phyloP scores from a whole-genome alignment of 495 filamentous ascomycete species.

The Hyphodiscus hymeniophilus region DNA sequence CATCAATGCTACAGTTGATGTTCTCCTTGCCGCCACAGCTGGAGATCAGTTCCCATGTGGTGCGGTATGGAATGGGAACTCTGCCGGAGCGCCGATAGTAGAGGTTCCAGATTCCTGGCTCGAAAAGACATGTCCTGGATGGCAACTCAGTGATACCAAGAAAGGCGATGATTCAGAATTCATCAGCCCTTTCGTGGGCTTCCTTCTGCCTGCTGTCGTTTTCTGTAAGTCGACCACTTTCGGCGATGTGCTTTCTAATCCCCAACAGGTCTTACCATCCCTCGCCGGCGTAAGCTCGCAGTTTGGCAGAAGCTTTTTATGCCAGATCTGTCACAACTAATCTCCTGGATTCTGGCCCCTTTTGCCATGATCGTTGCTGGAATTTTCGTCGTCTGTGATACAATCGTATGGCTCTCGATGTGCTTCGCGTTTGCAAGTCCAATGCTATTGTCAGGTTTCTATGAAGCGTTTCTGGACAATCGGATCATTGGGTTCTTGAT shows the following conservation, averaged over 20 bases:
- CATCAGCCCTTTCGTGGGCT: constrained; percentile 19
- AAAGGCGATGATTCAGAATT: constrained; percentile 11
- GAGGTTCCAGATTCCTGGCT: constrained; percentile 16
- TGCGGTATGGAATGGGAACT: constrained; percentile 25
- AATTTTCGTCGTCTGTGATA: constrained; percentile 20
- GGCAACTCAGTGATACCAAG: constrained; percentile 9
- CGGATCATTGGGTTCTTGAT: constrained; percentile 18
- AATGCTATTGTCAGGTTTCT: constrained; percentile 32
- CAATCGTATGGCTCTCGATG: constrained; percentile 13
- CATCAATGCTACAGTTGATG: constrained; percentile 1
- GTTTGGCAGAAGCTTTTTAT: constrained; percentile 4
- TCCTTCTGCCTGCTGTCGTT: constrained; percentile 22
- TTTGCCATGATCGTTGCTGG: constrained; percentile 20
- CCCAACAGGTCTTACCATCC: constrained; percentile 17
- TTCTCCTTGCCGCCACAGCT: background rate
- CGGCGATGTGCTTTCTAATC: background rate
- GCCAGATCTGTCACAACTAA: background rate
- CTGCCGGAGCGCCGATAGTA: constrained; percentile 24
- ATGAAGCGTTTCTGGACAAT: constrained; percentile 31
- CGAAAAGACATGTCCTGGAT: constrained; percentile 18
- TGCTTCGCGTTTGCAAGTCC: constrained; percentile 32
- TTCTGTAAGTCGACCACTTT: constrained; percentile 11
- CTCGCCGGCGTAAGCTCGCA: constrained; percentile 6
- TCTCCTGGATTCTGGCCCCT: constrained; percentile 3
- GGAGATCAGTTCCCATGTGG: constrained; percentile 29